phyloP scores from a whole-genome alignment of 768 basidiomycete species.

The Leccinum uliginosum region DNA sequence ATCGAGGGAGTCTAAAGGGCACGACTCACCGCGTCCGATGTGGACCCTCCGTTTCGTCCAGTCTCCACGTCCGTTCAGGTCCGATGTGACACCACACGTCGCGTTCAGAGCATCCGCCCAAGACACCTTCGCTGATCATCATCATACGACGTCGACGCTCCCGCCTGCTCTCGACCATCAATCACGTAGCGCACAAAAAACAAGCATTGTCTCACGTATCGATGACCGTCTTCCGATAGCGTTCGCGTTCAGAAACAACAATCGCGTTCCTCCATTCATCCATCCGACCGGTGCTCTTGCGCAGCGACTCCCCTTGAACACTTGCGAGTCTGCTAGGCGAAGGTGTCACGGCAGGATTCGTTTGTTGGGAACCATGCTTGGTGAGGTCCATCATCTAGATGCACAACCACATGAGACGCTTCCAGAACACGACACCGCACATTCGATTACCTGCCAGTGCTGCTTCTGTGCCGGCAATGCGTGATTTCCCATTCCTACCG shows the following conservation, averaged over 20 bases:
- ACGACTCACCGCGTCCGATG: slow-evolving; percentile 67
- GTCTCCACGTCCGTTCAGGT: slow-evolving; percentile 54
- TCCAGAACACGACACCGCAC: background rate
- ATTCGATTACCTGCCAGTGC: slow-evolving; percentile 39
- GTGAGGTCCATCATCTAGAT: slow-evolving; percentile 55
- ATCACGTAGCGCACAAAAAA: no score
- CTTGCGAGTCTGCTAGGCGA: slow-evolving; percentile 14
- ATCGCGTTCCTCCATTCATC: slow-evolving; percentile 73
- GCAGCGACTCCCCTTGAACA: slow-evolving; percentile 37
- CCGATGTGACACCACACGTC: slow-evolving; percentile 73
- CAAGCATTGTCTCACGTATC: no score
- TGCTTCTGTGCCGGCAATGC: slow-evolving; percentile 63
- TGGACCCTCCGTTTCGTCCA: slow-evolving; percentile 93
- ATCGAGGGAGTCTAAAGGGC: background rate
- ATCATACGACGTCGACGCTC: slow-evolving; percentile 67
- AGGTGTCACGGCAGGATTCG: background rate
- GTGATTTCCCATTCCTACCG: slow-evolving; percentile 56
- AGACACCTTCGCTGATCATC: slow-evolving; percentile 55
- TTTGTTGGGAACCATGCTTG: slow-evolving; percentile 28
- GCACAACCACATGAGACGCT: background rate
- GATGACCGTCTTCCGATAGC: slow-evolving; percentile 64
- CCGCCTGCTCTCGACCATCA: slow-evolving; percentile 46
- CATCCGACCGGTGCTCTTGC: slow-evolving; percentile 60
- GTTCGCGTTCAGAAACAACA: slow-evolving; percentile 60
- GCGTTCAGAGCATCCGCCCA: slow-evolving; percentile 65